Evolutionary conservation across 768 basidiomycete genomes (phyloP).

Genomic region (Melanogaster broomeanus): DNA sequence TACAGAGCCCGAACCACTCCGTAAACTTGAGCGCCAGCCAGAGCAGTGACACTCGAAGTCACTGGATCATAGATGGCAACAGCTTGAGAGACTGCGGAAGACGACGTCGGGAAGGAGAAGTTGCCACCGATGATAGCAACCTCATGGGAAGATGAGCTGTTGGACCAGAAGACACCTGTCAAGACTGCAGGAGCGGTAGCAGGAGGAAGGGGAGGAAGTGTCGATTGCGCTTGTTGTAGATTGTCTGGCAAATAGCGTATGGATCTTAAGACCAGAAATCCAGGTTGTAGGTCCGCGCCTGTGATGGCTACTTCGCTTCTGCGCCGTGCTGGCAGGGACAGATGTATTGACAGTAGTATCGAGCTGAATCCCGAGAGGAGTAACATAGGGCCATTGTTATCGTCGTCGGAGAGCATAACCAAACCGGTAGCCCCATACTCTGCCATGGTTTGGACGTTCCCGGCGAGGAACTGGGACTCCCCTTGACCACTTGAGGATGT

Average conservation of each 20-base stretch:
- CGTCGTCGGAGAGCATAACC: slow-evolving; percentile 74
- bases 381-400: slow-evolving; percentile 54
- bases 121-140: slow-evolving; percentile 87
- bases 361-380: slow-evolving; percentile 62
- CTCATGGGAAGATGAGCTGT: slow-evolving; percentile 63
- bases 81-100: slow-evolving; percentile 46
- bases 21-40: slow-evolving; percentile 62
- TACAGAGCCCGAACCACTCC: slow-evolving; percentile 80
- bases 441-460: slow-evolving; percentile 56
- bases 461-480: slow-evolving; percentile 64
- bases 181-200: slow-evolving; percentile 79
- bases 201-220: slow-evolving; percentile 57
- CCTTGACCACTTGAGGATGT: slow-evolving; percentile 46
- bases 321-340: slow-evolving; percentile 31
- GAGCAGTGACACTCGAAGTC: slow-evolving; percentile 47
- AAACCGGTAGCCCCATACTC: slow-evolving; percentile 78
- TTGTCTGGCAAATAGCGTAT: slow-evolving; percentile 52
- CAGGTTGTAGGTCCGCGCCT: slow-evolving; percentile 42
- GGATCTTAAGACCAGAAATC: slow-evolving; percentile 49
- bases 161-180: slow-evolving; percentile 89
- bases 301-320: slow-evolving; percentile 41
- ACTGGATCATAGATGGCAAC: slow-evolving; percentile 72
- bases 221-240: slow-evolving; percentile 41
- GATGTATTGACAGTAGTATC: slow-evolving; percentile 38
- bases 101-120: slow-evolving; percentile 61